Conservation (phyloP, 768 basidiomycete species). For the Leucosporidium scottii region DNA sequence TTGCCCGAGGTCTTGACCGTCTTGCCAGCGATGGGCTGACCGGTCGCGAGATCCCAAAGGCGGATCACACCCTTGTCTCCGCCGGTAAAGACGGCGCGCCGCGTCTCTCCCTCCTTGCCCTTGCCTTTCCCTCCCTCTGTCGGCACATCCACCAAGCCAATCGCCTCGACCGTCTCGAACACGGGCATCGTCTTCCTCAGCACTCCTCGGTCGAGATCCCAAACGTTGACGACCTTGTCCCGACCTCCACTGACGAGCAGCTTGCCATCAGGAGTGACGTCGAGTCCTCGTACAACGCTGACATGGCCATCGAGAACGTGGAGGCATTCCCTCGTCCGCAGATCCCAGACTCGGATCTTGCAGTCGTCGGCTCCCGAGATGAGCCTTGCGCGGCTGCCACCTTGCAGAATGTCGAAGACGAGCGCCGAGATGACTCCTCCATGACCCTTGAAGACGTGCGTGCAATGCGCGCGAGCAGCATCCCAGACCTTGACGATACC, state of each 20-base stretch:
- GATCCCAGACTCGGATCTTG: constrained; percentile 82
- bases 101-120: constrained; percentile 35
- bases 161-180: constrained; percentile 36
- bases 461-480: constrained; percentile 73
- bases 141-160: constrained; percentile 31
- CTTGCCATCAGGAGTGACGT: constrained; percentile 73
- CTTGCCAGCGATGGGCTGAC: constrained; percentile 57
- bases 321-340: constrained; percentile 62
- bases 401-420: constrained; percentile 65
- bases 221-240: constrained; percentile 85
- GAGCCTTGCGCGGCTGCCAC: constrained; percentile 54
- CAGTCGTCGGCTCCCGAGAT: constrained; percentile 89
- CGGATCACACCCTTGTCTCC: constrained; percentile 81
- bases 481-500: constrained; percentile 98
- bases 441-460: constrained; percentile 91
- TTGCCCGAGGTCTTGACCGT: constrained; percentile 44
- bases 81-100: constrained; percentile 60
- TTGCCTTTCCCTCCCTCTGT: constrained; percentile 41
- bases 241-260: constrained; percentile 87
- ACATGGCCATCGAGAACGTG: constrained; percentile 90
- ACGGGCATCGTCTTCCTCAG: constrained; percentile 49
- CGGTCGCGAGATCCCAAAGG: constrained; percentile 72
- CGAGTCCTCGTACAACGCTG: constrained; percentile 85
- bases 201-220: constrained; percentile 58
- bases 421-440: constrained; percentile 95